Base-by-base conservation (phyloP, 2,329 filamentous ascomycete species). In the Dactylonectria estremocensis region DNA sequence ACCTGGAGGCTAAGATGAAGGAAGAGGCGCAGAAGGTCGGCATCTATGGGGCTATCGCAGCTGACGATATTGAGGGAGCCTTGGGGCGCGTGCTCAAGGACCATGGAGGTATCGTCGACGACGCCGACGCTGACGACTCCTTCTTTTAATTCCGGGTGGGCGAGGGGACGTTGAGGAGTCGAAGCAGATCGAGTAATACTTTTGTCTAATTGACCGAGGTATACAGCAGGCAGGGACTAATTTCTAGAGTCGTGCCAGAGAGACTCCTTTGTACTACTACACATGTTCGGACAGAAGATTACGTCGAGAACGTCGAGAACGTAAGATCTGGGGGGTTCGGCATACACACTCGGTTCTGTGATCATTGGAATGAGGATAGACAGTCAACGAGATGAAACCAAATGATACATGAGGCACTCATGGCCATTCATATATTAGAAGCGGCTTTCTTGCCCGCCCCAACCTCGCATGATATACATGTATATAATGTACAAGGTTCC, bases 401-500 rank as follows among this genome's bases (percentile, higher is more conserved):
- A 61, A 54, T 53, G 37, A 46, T 66, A 61, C 64, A 66, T 61
- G 35, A 61, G 52, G 52, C 58, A 37, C 61, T 37, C 20, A 56
- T 35, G 35, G 46, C 46, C 64, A 61, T 61, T 46, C 64, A 61
- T 61, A 53, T 37, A 61, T 61, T 48, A 56, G 53, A 18, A 61
- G 50, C 58, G 57, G 57, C 64, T 52, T 61, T 57, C 58, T 28
- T 33, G 63, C 61, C 52, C 63, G 52, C 63, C 24, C 28, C 28
- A 31, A 31, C 35, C 33, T 58, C 50, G 18, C 45, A 61, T 75
- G 73, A 72, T 70, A 70, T 76, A 76, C 74, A 76, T 49, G 61
- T 73, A 57, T 67, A 66, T 67, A 66, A 68, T 73, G 64, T 76
- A 73, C 74, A 73, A 64, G 64, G 20, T 61, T 65, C 64, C 69